phyloP scores from a whole-genome alignment of 2,329 filamentous ascomycete genomes.

The Aspergillus ibericus region DNA sequence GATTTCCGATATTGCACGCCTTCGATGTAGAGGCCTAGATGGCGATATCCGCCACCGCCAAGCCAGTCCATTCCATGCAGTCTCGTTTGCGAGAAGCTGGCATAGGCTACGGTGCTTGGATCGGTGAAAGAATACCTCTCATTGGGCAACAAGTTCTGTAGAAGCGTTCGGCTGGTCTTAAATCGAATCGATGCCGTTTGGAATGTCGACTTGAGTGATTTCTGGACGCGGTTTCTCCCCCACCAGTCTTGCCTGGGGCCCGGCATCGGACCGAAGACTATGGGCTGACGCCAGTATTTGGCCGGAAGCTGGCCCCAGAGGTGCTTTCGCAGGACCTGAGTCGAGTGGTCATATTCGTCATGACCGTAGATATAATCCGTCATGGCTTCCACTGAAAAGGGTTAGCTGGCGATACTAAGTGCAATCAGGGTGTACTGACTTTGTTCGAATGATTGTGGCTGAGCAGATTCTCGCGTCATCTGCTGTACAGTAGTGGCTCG shows the following conservation, averaged over 20 bases:
- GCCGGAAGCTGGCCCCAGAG: slow-evolving; percentile 47
- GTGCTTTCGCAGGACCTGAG: slow-evolving; percentile 49
- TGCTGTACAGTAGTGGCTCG: slow-evolving; percentile 61
- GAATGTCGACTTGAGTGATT: slow-evolving; percentile 40
- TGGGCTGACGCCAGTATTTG: slow-evolving; percentile 48
- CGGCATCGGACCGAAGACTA: slow-evolving; percentile 50
- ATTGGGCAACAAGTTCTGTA: slow-evolving; percentile 52
- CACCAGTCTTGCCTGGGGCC: slow-evolving; percentile 44
- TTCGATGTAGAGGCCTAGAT: slow-evolving; percentile 63
- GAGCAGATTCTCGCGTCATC: slow-evolving; percentile 49
- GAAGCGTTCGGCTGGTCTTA: slow-evolving; percentile 51
- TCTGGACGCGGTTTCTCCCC: slow-evolving; percentile 19
- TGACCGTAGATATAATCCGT: slow-evolving; percentile 56
- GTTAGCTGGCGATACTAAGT: not conserved
- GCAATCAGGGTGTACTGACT: slow-evolving; percentile 10
- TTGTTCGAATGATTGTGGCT: slow-evolving; percentile 16
- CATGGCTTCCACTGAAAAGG: slow-evolving; percentile 11
- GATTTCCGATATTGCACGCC: slow-evolving; percentile 58
- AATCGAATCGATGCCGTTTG: slow-evolving; percentile 52
- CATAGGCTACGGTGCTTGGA: slow-evolving; percentile 48
- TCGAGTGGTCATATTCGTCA: slow-evolving; percentile 59
- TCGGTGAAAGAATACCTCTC: slow-evolving; percentile 44
- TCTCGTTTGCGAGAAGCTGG: slow-evolving; percentile 44
- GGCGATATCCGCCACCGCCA: slow-evolving; percentile 59
- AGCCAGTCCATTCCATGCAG: slow-evolving; percentile 60